These are phyloP conservation scores for Kodamaea sp. DNA, from an alignment of 1,139 yeast species.

Conservation along the genomic window DNA sequence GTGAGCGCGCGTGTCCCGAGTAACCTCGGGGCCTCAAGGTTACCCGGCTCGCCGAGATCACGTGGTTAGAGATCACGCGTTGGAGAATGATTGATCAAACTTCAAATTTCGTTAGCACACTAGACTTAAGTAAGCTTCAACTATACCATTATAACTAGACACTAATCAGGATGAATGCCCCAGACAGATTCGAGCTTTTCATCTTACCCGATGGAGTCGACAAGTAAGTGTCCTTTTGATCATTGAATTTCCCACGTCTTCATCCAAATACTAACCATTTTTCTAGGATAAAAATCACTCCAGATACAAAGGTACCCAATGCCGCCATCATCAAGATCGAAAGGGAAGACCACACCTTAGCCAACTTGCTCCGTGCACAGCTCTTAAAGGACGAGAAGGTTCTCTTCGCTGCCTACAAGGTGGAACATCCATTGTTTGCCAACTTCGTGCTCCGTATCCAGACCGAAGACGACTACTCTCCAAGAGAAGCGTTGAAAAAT, in stretches of 20 bases:
- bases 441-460: slow-evolving; percentile 91
- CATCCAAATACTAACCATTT: slow-evolving; percentile 17
- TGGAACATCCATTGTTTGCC: slow-evolving; percentile 96
- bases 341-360: slow-evolving; percentile 96
- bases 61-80: too few relatives aligned
- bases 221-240: slow-evolving; percentile 49
- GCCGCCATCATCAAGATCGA: slow-evolving; percentile 92
- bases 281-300: slow-evolving; percentile 79
- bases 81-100: too few relatives aligned
- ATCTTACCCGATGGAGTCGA: slow-evolving; percentile 97
- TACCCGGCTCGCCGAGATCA: too few relatives aligned
- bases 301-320: slow-evolving; percentile 94
- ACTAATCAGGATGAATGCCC: slow-evolving; percentile 78
- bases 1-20: neutral
- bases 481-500: slow-evolving; percentile 83
- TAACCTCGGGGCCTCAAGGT: too few relatives aligned
- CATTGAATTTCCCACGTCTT: neutral
- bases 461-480: slow-evolving; percentile 92
- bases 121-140: too few relatives aligned
- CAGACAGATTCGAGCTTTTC: slow-evolving; percentile 96
- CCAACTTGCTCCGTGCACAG: slow-evolving; percentile 84
- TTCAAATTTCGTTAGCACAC: too few relatives aligned
- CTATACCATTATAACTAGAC: too few relatives aligned
- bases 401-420: slow-evolving; percentile 93
- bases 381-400: slow-evolving; percentile 84